Conservation (phyloP, 2,329 filamentous ascomycete genomes). For the Colletotrichum zoysiae region DNA sequence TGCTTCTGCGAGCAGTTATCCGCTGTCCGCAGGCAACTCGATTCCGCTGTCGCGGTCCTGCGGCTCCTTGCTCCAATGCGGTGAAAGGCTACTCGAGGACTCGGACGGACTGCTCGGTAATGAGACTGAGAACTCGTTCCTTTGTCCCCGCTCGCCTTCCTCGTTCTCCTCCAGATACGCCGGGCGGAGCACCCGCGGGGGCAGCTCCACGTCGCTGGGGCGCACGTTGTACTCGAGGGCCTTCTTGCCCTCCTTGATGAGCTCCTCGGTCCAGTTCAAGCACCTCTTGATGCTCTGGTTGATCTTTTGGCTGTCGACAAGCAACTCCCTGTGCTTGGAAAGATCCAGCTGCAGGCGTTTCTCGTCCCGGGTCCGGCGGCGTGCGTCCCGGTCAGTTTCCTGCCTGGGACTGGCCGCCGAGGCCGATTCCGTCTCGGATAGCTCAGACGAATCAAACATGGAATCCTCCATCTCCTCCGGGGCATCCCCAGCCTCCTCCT, state of each 20-base stretch:
- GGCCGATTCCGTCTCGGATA: slow-evolving; percentile 58
- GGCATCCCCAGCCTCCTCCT: slow-evolving; percentile 58
- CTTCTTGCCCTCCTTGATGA: slow-evolving; percentile 90
- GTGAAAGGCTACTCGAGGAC: slow-evolving; percentile 30
- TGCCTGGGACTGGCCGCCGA: slow-evolving; percentile 51
- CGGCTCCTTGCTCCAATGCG: slow-evolving; percentile 39
- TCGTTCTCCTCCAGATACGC: slow-evolving; percentile 71
- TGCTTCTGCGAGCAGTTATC: slow-evolving; percentile 43
- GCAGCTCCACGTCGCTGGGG: slow-evolving; percentile 83
- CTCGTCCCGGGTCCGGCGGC: slow-evolving; percentile 80
- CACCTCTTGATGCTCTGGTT: slow-evolving; percentile 94
- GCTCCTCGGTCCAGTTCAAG: slow-evolving; percentile 87
- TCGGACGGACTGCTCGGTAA: slow-evolving; percentile 29
- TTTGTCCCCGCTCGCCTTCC: slow-evolving; percentile 46
- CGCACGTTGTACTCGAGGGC: slow-evolving; percentile 86
- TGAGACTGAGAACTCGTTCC: slow-evolving; percentile 42
- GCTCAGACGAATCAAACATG: slow-evolving; percentile 49
- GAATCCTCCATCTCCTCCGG: slow-evolving; percentile 62
- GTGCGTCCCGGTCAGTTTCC: slow-evolving; percentile 54
- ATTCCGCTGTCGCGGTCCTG: slow-evolving; percentile 66
- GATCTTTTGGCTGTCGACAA: slow-evolving; percentile 93
- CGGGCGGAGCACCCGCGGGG: slow-evolving; percentile 79
- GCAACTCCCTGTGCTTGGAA: slow-evolving; percentile 86
- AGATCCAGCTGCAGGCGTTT: slow-evolving; percentile 87
- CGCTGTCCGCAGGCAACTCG: slow-evolving; percentile 58